Percentiles rank a stretch among this genome's conserved stretches.
These are phyloP conservation scores for Leccinum fibrillosum DNA, from an alignment of 768 basidiomycete species.

Conservation along the genomic window DNA sequence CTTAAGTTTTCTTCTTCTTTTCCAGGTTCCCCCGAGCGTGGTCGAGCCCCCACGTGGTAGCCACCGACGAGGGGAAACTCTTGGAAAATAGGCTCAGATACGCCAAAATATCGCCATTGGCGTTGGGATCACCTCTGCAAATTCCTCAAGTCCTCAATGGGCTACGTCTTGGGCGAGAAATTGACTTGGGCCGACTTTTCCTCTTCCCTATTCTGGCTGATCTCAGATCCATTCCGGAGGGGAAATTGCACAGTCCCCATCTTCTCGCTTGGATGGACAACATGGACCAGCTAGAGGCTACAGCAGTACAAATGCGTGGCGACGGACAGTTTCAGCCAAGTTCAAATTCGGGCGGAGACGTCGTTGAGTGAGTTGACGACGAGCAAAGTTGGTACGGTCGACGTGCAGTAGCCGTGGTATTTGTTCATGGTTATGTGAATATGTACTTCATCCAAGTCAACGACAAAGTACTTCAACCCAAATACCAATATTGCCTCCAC, in stretches of 20 bases:
- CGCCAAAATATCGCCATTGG: conserved; percentile 17
- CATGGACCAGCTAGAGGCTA: conserved; percentile 16
- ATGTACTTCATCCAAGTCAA: too few species aligned
- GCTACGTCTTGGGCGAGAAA: conserved; percentile 25
- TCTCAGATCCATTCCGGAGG: conserved; percentile 25
- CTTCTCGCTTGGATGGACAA: conserved; percentile 19
- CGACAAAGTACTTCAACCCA: too few species aligned
- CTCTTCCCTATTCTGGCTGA: conserved; percentile 31
- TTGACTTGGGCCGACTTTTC: conserved; percentile 32
- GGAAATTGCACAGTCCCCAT: conserved; percentile 13
- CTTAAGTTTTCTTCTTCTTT: background rate
- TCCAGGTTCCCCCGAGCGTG: conserved; percentile 24
- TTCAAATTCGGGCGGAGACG: too few species aligned
- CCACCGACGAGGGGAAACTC: conserved; percentile 21
- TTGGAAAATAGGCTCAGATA: conserved; percentile 14
- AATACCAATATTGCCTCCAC: too few species aligned
- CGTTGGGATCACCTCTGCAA: conserved; percentile 11
- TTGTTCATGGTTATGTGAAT: too few species aligned
- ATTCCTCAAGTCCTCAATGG: conserved; percentile 21
- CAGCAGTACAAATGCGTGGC: background rate
- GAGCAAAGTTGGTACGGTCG: too few species aligned
- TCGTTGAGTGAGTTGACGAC: too few species aligned
- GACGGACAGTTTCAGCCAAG: too few species aligned
- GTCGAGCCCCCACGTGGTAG: conserved; percentile 30
- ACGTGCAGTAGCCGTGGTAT: too few species aligned